A percentile compares a stretch with the other conserved stretches of the same genome.
These are phyloP conservation scores for Sicyos baderoa DNA, from an alignment of 306 rosid species.

Conservation along the genomic window DNA sequence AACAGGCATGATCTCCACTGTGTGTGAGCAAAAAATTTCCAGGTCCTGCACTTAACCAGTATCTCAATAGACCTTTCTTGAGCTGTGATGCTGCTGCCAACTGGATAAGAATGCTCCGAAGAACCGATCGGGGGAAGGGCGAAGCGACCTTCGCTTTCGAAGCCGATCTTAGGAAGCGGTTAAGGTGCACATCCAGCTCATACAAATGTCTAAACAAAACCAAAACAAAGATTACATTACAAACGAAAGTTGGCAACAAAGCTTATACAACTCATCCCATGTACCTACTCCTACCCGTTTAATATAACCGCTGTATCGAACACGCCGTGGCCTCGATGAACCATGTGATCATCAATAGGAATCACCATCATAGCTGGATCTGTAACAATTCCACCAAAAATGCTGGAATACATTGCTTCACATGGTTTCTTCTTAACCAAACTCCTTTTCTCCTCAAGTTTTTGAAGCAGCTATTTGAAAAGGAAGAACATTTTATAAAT, in stretches of 20 bases:
- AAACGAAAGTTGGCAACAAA: background rate
- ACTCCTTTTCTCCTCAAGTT: conserved; percentile 68
- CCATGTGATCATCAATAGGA: conserved; percentile 93
- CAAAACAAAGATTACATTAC: conserved; percentile 10
- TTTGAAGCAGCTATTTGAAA: conserved; percentile 58
- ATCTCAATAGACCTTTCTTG: conserved; percentile 72
- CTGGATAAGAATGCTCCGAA: conserved; percentile 72
- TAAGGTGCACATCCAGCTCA: conserved; percentile 72
- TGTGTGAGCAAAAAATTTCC: conserved; percentile 75
- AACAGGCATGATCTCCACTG: conserved; percentile 33
- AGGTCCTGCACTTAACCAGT: conserved; percentile 89
- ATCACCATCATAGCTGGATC: conserved; percentile 86
- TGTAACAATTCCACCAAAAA: conserved; percentile 76
- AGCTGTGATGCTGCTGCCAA: conserved; percentile 57
- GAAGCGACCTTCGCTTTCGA: conserved; percentile 61
- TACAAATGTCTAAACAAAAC: conserved; percentile 48
- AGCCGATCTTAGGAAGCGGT: conserved; percentile 72
- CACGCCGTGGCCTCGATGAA: conserved; percentile 93
- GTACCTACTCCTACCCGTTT: conserved; percentile 45
- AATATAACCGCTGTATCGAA: conserved; percentile 78
- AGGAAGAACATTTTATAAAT: background rate
- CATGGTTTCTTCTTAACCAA: conserved; percentile 50
- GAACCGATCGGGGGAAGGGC: conserved; percentile 47
- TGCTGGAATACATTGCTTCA: conserved; percentile 87
- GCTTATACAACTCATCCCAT: too few relatives aligned